These are phyloP conservation scores for Ilex paraguariensis DNA, from an alignment of 305 asterid species.

Conservation along the genomic window DNA sequence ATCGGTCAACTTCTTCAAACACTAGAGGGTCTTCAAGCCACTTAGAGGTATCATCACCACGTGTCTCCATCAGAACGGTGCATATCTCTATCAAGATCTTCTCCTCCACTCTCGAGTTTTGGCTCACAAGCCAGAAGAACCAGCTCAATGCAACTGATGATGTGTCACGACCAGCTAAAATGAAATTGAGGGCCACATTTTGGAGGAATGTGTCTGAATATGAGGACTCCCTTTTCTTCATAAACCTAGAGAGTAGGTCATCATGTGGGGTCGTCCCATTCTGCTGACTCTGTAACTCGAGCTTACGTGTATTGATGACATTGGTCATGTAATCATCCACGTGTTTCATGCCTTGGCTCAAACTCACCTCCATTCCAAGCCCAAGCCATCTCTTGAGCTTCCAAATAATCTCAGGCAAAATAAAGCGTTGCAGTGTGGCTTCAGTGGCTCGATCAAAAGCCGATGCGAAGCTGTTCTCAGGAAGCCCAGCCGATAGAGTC, in stretches of 20 bases:
- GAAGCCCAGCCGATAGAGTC: slow-evolving; percentile 38
- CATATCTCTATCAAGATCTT: slow-evolving; percentile 40
- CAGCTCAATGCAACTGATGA: slow-evolving; percentile 69
- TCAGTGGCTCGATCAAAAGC: slow-evolving; percentile 73
- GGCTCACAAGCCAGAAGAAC: slow-evolving; percentile 56
- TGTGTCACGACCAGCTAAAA: slow-evolving; percentile 78
- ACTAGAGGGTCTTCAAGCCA: slow-evolving; percentile 48
- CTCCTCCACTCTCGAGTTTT: slow-evolving; percentile 45
- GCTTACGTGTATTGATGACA: slow-evolving; percentile 54
- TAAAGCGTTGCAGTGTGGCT: slow-evolving; percentile 53
- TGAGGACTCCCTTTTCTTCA: slow-evolving; percentile 45
- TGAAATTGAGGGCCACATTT: slow-evolving; percentile 60
- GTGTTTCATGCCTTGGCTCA: slow-evolving; percentile 38
- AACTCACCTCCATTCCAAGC: slow-evolving; percentile 48
- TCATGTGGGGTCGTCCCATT: slow-evolving; percentile 41
- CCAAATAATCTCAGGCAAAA: slow-evolving; percentile 57
- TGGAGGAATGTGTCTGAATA: slow-evolving; percentile 47
- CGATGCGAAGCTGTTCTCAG: slow-evolving; percentile 45
- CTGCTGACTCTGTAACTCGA: slow-evolving; percentile 38
- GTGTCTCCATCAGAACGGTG: slow-evolving; percentile 32
- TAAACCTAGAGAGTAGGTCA: slow-evolving; percentile 53
- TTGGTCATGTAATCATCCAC: slow-evolving; percentile 52
- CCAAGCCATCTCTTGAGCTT: slow-evolving; percentile 48
- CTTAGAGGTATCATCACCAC: slow-evolving; percentile 31
- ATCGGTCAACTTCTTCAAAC: slow-evolving; percentile 55